phyloP scores from a whole-genome alignment of 139 green algal genomes.

The Nannochloris sp. region DNA sequence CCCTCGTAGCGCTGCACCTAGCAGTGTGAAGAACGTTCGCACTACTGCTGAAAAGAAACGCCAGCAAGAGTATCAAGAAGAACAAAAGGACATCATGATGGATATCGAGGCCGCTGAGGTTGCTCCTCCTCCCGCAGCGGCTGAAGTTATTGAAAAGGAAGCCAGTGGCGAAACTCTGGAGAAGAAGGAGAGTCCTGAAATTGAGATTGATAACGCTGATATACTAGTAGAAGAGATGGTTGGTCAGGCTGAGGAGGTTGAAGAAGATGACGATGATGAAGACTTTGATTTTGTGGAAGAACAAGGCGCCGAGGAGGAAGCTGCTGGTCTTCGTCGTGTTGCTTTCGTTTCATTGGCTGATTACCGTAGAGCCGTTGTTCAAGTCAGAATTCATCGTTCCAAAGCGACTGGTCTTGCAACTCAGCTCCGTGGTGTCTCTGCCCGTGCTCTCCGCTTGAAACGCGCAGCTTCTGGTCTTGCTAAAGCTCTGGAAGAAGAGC shows the following conservation, averaged over 20 bases:
- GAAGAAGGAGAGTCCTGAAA: not conserved
- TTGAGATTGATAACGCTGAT: not conserved
- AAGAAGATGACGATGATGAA: not conserved
- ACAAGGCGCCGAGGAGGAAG: not conserved
- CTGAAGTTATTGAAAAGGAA: constrained; percentile 4
- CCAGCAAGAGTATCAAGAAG: not conserved
- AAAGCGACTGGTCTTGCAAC: constrained; percentile 7
- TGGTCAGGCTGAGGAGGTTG: not conserved
- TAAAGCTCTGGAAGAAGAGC: constrained; percentile 15
- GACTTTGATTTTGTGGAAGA: not conserved
- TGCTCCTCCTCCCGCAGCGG: constrained; percentile 16
- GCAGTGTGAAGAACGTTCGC: not conserved
- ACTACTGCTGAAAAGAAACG: not conserved
- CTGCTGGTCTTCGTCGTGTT: not conserved
- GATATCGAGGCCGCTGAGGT: not conserved
- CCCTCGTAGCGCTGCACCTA: not conserved
- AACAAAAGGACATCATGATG: not conserved
- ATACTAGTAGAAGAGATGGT: too few relatives aligned
- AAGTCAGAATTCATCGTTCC: constrained; percentile 5
- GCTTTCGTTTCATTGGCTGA: constrained; percentile 9
- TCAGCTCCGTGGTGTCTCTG: constrained; percentile 7
- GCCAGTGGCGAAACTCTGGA: not conserved
- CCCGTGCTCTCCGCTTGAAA: constrained; percentile 7
- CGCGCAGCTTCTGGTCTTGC: constrained; percentile 3
- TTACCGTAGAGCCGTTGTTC: constrained; percentile 10